A percentile compares a stretch with the other conserved stretches of the same genome.
phyloP scores from a whole-genome alignment of 2,329 filamentous ascomycete species.

The Kalaharituber pfeilii region DNA sequence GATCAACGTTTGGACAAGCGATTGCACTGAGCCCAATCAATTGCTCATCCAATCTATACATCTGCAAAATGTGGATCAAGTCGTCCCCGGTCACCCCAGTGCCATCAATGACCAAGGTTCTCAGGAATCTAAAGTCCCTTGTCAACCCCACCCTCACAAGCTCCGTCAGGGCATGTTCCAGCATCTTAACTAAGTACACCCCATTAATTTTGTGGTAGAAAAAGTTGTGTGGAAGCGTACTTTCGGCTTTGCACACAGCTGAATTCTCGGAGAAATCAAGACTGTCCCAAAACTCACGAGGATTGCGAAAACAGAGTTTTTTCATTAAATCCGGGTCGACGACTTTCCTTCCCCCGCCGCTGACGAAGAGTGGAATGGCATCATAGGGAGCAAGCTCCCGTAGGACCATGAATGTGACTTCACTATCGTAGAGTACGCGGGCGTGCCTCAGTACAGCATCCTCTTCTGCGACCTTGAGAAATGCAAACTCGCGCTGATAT shows the following conservation, averaged over 20 bases:
- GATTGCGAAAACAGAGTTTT: background rate
- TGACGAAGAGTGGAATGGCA: background rate
- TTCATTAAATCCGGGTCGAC: background rate
- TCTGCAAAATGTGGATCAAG: background rate
- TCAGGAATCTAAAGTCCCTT: background rate
- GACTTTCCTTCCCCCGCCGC: background rate
- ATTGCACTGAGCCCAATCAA: background rate
- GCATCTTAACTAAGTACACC: background rate
- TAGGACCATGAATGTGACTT: background rate
- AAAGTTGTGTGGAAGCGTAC: background rate
- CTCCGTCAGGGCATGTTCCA: background rate
- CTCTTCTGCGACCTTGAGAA: background rate
- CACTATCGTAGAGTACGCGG: background rate
- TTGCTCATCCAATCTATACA: background rate
- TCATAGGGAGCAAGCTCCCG: background rate
- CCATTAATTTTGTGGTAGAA: background rate
- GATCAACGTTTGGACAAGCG: background rate
- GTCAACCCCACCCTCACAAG: background rate
- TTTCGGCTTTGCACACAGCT: background rate
- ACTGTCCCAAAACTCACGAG: background rate
- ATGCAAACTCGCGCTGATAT: background rate
- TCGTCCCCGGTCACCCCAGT: background rate
- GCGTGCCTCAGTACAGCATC: background rate
- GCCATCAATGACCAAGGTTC: background rate
- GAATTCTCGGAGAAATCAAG: background rate